Conservation (phyloP, 345 rosid genomes). For the Populus simonii region DNA sequence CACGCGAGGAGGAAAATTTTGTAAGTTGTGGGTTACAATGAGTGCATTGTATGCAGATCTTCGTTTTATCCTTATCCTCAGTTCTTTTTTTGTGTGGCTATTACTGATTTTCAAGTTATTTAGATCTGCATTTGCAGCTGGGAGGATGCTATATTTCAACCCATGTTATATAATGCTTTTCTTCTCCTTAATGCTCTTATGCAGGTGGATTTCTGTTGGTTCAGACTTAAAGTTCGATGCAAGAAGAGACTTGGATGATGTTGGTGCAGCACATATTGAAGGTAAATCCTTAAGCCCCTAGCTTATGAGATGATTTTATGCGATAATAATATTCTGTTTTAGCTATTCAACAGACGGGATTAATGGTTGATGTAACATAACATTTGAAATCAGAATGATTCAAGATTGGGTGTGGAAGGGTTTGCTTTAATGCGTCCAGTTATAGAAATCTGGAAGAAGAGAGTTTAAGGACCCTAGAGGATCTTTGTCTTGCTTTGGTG, state of each 20-base stretch:
- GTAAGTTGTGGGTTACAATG: slow-evolving; percentile 49
- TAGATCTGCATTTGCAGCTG: background rate
- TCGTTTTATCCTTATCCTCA: background rate
- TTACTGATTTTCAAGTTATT: background rate
- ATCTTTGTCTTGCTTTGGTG: background rate
- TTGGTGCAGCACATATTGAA: slow-evolving; percentile 74
- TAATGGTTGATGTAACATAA: background rate
- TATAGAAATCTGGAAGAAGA: background rate
- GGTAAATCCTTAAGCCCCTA: slow-evolving; percentile 40
- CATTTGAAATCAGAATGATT: background rate
- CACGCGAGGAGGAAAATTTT: slow-evolving; percentile 74
- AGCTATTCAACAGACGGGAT: background rate
- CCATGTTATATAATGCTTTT: slow-evolving; percentile 15
- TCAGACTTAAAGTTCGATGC: slow-evolving; percentile 95
- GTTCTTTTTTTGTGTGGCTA: background rate
- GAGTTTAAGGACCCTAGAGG: background rate
- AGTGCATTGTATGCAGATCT: background rate
- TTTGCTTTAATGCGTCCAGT: slow-evolving; percentile 3
- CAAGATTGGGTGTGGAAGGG: background rate
- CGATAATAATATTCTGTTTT: background rate
- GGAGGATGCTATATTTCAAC: background rate
- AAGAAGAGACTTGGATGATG: slow-evolving; percentile 97
- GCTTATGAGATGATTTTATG: background rate
- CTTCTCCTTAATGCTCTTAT: slow-evolving; percentile 25
- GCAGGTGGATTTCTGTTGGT: slow-evolving; percentile 98